A percentile compares a stretch with the other conserved stretches of the same genome.
These are phyloP conservation scores for Moniliella sp. DNA, from an alignment of 1,284 basidiomycete species.

Conservation along the genomic window DNA sequence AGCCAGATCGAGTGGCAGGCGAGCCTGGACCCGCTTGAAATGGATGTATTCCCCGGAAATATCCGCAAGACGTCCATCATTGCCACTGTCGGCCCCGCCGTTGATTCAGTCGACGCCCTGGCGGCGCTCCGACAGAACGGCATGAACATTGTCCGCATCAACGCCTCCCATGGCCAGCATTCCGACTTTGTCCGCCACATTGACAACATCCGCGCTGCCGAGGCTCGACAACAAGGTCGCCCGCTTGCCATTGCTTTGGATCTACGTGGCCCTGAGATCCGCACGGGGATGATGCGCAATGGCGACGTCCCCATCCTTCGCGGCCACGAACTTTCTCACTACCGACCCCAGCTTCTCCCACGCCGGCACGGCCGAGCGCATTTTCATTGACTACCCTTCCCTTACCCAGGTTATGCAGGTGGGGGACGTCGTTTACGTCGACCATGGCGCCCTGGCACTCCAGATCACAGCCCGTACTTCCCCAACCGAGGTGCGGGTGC, in stretches of 20 bases:
- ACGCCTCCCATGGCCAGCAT: constrained; percentile 30
- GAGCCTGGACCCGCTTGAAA: constrained; percentile 30
- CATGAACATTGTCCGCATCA: constrained; percentile 33
- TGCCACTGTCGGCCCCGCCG: constrained; percentile 32
- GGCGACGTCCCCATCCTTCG: constrained; percentile 68
- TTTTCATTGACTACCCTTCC: constrained; percentile 45
- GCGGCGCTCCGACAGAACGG: constrained; percentile 26
- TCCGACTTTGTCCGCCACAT: constrained; percentile 30
- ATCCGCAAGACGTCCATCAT: constrained; percentile 21
- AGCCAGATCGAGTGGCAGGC: constrained; percentile 32
- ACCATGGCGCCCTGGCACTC: constrained; percentile 90
- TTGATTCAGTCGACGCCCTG: constrained; percentile 26
- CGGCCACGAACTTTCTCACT: constrained; percentile 80
- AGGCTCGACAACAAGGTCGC: constrained; percentile 41
- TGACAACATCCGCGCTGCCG: constrained; percentile 27
- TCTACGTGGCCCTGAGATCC: constrained; percentile 98
- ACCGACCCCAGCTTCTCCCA: constrained; percentile 64
- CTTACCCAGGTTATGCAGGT: constrained; percentile 80
- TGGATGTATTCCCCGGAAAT: constrained; percentile 5
- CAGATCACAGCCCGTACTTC: too few species aligned
- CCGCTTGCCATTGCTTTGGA: constrained; percentile 94
- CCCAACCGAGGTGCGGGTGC: too few species aligned
- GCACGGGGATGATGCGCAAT: constrained; percentile 82
- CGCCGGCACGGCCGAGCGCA: constrained; percentile 55
- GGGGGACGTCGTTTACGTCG: constrained; percentile 88